phyloP scores from a whole-genome alignment of 768 basidiomycete species.

The Daedaleopsis sinensis region DNA sequence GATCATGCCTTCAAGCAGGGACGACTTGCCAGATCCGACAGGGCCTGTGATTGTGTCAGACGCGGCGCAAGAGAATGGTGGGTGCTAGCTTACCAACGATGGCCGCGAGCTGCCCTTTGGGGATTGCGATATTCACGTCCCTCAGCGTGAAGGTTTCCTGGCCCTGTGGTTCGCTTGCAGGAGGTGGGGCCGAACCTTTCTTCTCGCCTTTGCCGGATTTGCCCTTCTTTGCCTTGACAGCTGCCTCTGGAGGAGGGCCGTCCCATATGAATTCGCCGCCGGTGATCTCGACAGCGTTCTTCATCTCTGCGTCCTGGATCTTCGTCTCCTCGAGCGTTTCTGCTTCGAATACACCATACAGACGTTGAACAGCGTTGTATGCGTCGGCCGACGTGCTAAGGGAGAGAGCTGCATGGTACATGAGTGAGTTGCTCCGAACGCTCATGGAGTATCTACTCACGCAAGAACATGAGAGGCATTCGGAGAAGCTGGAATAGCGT shows the following conservation, averaged over 20 bases:
- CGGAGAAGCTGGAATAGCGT: slow-evolving; percentile 84
- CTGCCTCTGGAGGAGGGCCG: slow-evolving; percentile 58
- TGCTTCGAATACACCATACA: slow-evolving; percentile 82
- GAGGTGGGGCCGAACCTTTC: slow-evolving; percentile 22
- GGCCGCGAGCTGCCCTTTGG: slow-evolving; percentile 77
- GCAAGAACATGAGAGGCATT: slow-evolving; percentile 77
- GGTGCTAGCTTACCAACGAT: slow-evolving; percentile 59
- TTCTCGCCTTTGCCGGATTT: slow-evolving; percentile 26
- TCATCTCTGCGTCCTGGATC: slow-evolving; percentile 53
- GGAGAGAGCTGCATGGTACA: slow-evolving; percentile 51
- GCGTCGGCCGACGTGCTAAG: slow-evolving; percentile 87
- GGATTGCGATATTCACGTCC: slow-evolving; percentile 67
- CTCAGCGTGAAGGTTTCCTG: slow-evolving; percentile 61
- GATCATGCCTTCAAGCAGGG: slow-evolving; percentile 71
- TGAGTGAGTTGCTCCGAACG: background rate
- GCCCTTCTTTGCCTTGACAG: slow-evolving; percentile 38
- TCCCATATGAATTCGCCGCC: slow-evolving; percentile 71
- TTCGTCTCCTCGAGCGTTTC: slow-evolving; percentile 69
- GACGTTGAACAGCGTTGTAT: slow-evolving; percentile 72
- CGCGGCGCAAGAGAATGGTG: background rate
- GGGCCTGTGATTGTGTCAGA: slow-evolving; percentile 31
- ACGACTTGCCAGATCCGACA: slow-evolving; percentile 74
- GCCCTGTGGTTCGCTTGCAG: slow-evolving; percentile 36
- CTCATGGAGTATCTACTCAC: slow-evolving; percentile 31
- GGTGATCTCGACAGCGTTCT: slow-evolving; percentile 67